Base-by-base conservation (phyloP, 106 monocot species). In the Ottelia alismoides region DNA sequence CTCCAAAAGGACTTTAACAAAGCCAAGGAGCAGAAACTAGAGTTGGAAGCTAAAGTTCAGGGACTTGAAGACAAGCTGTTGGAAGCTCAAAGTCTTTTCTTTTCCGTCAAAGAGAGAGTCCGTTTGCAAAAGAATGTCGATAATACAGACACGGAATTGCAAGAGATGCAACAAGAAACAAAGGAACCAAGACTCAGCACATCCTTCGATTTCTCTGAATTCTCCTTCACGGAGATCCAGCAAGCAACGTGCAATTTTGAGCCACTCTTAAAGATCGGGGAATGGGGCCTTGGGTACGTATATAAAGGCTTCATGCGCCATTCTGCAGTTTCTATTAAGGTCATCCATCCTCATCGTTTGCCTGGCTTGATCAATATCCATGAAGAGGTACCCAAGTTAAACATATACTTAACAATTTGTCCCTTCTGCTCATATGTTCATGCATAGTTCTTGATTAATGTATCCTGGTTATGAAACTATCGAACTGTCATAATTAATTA, bases 31-130 rank as follows among this genome's bases (percentile, higher is more conserved):
- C 51, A 30, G 7, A 63, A 63, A 69, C 40, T 26, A 61, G 44
- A 23, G 47, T 67, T 58, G 48, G 50, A 63, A 35, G 25, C 27
- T 3, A 31, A 31, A 25, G 27, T 74, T 27, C 80, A 66, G 51
- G 77, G 65, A 49, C 54, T 78, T 9, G 62, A 77, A 70, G 74
- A 70, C 1, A 72, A 72, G 63, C 46, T 77, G 16, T 62, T 43
- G 24, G 45, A 46, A 63, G 69, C 49, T 1, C 53, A 49, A 46
- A 7, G 19, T 26, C 69, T 58, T 4, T 46, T 84, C 3, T 17
- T 44, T 48, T 65, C 63, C 16, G n/a, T 48, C 77, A 1, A 62
- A 81, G 61, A 25, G 1, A 23, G 75, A 84, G 16, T 52, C 50
- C 25, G 64, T 64, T 11, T 20, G 20, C 3, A 66, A 80, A 55